These are phyloP conservation scores for Eleusine coracana DNA, from an alignment of 176 grass and related monocot genomes.

Conservation along the genomic window DNA sequence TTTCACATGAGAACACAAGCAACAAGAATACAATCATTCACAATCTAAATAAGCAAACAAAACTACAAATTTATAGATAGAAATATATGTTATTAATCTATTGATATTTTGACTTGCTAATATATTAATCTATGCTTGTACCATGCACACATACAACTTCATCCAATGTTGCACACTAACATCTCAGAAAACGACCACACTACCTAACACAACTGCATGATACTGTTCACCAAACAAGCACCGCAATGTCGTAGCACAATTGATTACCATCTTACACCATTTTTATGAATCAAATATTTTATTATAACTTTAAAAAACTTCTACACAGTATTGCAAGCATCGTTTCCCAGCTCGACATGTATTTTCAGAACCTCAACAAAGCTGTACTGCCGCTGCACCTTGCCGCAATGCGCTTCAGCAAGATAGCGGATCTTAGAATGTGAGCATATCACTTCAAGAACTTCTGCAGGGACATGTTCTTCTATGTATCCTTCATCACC, in stretches of 20 bases:
- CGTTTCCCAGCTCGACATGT: not conserved
- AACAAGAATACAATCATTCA: too few relatives aligned
- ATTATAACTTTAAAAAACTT: not conserved
- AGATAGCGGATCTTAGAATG: not conserved
- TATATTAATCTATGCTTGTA: too few relatives aligned
- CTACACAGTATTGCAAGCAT: not conserved
- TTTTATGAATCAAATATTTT: not conserved
- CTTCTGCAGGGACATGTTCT: conserved; percentile 81
- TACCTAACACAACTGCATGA: not conserved
- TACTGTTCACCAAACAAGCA: not conserved
- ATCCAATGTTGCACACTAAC: not conserved
- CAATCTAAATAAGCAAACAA: too few relatives aligned
- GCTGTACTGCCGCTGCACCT: not conserved
- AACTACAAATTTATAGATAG: too few relatives aligned
- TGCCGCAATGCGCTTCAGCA: conserved; percentile 1
- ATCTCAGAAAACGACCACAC: not conserved
- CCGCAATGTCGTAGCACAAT: not conserved
- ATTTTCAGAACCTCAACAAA: not conserved
- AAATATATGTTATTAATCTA: too few relatives aligned
- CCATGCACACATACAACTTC: too few relatives aligned
- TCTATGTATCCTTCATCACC: conserved; percentile 78
- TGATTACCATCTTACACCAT: not conserved
- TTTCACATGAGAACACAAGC: too few relatives aligned
- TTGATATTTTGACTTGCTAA: too few relatives aligned
- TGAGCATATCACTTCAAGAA: conserved; percentile 62